Percentiles rank a stretch among this genome's conserved stretches.
Conservation (phyloP, 139 green algal species). For the Chlamydomonas incerta region DNA sequence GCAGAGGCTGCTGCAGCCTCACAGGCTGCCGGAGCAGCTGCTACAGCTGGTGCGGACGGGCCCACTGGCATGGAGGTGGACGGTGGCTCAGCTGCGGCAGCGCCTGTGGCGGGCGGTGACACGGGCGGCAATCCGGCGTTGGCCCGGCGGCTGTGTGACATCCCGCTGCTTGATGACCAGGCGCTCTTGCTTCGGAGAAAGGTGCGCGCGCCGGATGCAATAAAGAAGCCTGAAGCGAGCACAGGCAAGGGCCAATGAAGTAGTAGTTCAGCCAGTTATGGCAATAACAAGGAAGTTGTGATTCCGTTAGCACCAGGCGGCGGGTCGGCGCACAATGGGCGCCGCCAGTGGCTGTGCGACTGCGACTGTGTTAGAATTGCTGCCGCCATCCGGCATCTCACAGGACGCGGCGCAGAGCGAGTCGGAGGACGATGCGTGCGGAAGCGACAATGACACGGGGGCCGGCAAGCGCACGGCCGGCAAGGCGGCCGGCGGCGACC, state of each 20-base stretch:
- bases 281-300: no score
- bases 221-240: no score
- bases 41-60: not conserved
- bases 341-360: no score
- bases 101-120: not conserved
- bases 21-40: not conserved
- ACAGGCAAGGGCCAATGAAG: no score
- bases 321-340: no score
- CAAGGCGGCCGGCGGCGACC: not conserved
- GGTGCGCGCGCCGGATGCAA: slow-evolving; percentile 13
- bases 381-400: not conserved
- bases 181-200: slow-evolving; percentile 59
- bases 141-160: slow-evolving; percentile 16
- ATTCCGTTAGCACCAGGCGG: no score
- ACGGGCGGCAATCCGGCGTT: not conserved
- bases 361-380: no score
- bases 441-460: slow-evolving; percentile 34
- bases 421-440: slow-evolving; percentile 10
- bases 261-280: no score
- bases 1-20: not conserved
- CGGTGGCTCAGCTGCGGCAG: not conserved
- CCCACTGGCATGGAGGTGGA: slow-evolving; percentile 5
- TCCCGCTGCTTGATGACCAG: slow-evolving; percentile 46
- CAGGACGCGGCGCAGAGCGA: not conserved
- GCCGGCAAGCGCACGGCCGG: no score